Base-by-base conservation (phyloP, 139 green algal species). In the Picochlorum sp. region DNA sequence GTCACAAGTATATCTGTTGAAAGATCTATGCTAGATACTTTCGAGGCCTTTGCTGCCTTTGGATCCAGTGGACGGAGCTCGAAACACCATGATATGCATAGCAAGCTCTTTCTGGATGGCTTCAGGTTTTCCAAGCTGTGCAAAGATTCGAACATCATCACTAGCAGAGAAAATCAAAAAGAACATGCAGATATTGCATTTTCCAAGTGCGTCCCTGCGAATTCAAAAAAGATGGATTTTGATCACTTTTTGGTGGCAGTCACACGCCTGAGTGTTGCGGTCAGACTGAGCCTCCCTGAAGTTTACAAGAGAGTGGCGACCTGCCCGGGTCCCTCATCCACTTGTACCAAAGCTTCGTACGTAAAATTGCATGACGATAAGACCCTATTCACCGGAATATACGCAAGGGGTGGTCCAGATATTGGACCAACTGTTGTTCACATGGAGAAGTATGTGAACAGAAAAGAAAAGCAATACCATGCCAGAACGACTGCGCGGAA, bases 41-140 rank as follows among this genome's bases (percentile, higher is more conserved):
- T 66, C 34, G 16, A 14, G 21, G 20, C 34, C 10, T 66, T 66
- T 45, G 31, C 15, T 21, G 57, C 11, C 24, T 66, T 66, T 57
- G 60, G 60, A 5, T 34, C 24, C 15, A 13, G 4, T 41, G 13
- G 14, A 38, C 15, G 15, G 57, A 23, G 13, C 5, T 18, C 13
- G 14, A n/a, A 31, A 28, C n/a, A 28, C 57, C 30, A 28, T 18
- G 11, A 18, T 2, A 34, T 21, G 21, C 34, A 30, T 55, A 15
- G 57, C 5, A 16, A 18, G 16, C 13, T 26, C 15, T 15, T 45
- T 14, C n/a, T 66, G 14, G 60, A 66, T 21, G 37, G 11, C 14
- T 24, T 21, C 13, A 34, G 60, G 8, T 66, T 66, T 41, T 18
- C 34, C 34, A 66, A 66, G n/a, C 13, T 66, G 11, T 66, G 60